Conservation (phyloP, 129 eudicot species). For the Daucus carota region DNA sequence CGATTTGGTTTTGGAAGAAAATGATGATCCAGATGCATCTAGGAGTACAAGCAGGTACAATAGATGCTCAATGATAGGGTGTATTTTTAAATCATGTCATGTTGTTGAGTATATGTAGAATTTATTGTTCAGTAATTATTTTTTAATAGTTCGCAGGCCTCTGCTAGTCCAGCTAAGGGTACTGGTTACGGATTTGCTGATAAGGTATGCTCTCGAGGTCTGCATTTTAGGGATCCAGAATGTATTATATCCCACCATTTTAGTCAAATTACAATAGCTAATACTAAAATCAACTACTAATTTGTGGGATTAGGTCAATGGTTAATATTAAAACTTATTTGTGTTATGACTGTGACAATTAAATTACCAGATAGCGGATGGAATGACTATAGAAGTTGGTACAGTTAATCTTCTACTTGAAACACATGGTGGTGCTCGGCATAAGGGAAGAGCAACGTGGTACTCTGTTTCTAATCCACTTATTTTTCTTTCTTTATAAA, state of each 20-base stretch:
- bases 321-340: not conserved
- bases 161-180: constrained; percentile 58
- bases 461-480: constrained; percentile 21
- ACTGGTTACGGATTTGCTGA: constrained; percentile 96
- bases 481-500: not conserved
- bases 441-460: constrained; percentile 89
- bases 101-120: not conserved
- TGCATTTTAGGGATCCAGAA: not conserved
- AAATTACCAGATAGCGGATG: constrained; percentile 84
- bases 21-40: constrained; percentile 56
- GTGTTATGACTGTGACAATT: constrained; percentile 10
- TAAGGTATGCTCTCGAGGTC: constrained; percentile 49
- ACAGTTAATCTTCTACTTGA: constrained; percentile 91
- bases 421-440: constrained; percentile 94
- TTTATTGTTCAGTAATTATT: constrained; percentile 9
- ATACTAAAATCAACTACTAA: not conserved
- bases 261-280: constrained; percentile 4
- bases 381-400: constrained; percentile 86
- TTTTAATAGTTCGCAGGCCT: constrained; percentile 42
- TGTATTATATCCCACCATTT: not conserved
- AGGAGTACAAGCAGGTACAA: constrained; percentile 60
- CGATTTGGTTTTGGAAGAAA: constrained; percentile 90
- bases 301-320: not conserved
- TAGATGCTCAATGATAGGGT: constrained; percentile 7
- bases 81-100: not conserved